phyloP scores from a whole-genome alignment of 2,329 filamentous ascomycete species.

The Sclerotinia borealis region DNA sequence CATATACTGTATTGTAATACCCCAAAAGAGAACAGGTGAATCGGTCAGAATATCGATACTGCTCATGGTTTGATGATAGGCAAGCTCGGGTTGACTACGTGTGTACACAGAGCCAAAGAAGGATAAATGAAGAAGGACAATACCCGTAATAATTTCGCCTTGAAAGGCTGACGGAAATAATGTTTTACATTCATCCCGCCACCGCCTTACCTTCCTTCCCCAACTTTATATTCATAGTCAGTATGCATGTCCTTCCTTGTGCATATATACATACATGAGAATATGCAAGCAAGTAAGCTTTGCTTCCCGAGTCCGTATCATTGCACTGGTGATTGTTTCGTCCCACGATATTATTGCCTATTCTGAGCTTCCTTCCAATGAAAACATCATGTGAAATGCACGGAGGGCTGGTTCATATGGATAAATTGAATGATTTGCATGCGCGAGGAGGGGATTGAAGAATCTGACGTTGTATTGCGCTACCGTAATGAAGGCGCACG shows the following conservation, averaged over 20 bases:
- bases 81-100: neutral
- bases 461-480: neutral
- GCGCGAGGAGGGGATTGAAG: neutral
- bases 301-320: conserved; percentile 3
- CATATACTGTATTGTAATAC: neutral
- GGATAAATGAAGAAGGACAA: neutral
- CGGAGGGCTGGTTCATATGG: neutral
- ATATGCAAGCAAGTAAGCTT: conserved; percentile 4
- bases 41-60: neutral
- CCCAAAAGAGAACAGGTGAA: neutral
- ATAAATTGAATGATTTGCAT: neutral
- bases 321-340: neutral
- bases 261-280: neutral
- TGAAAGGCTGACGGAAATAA: conserved; percentile 8
- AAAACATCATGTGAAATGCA: neutral
- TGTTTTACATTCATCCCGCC: conserved; percentile 4
- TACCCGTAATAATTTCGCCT: neutral
- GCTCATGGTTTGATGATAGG: neutral
- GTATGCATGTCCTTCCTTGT: neutral
- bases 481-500: conserved; percentile 2
- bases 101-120: neutral
- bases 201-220: neutral
- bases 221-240: neutral
- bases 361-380: neutral
- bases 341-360: neutral